phyloP scores from a whole-genome alignment of 352 stramenopile species.

The Globisporangium heterothallicum region DNA sequence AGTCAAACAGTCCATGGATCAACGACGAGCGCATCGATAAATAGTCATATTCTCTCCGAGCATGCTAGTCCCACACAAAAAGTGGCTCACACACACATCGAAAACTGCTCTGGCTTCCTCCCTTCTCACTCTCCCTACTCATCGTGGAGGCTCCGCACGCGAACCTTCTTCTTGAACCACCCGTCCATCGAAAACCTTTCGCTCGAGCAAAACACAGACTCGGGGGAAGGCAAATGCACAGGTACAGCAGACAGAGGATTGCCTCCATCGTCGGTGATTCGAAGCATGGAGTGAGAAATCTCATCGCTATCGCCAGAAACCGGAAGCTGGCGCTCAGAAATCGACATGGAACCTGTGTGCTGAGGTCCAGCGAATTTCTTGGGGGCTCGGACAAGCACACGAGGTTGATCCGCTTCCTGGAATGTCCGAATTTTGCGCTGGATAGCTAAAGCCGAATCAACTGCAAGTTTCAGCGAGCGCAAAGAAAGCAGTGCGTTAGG shows the following conservation, averaged over 20 bases:
- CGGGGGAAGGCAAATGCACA: background rate
- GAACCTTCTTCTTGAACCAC: slow-evolving; percentile 31
- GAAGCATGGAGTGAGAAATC: slow-evolving; percentile 15
- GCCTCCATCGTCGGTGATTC: background rate
- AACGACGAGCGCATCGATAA: too few relatives aligned
- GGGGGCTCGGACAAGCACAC: slow-evolving; percentile 3
- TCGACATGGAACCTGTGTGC: background rate
- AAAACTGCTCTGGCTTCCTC: too few relatives aligned
- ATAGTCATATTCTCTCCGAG: too few relatives aligned
- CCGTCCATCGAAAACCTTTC: slow-evolving; percentile 30
- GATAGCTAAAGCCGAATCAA: slow-evolving; percentile 1
- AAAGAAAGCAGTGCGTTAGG: background rate
- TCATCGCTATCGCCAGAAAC: slow-evolving; percentile 1
- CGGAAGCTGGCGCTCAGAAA: slow-evolving; percentile 1
- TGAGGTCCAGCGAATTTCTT: slow-evolving; percentile 13
- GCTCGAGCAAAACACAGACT: slow-evolving; percentile 30
- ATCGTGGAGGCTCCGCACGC: slow-evolving; percentile 6
- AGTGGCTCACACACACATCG: too few relatives aligned
- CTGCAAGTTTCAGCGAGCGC: background rate
- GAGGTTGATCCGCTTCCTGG: background rate
- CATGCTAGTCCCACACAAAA: too few relatives aligned
- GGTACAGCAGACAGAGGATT: background rate
- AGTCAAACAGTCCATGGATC: too few relatives aligned
- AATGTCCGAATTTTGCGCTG: slow-evolving; percentile 6
- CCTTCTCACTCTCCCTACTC: background rate